Percentiles rank a stretch among this genome's conserved stretches.
Conservation (phyloP, 176 grass and related monocot species). For the Aechmea fasciata region DNA sequence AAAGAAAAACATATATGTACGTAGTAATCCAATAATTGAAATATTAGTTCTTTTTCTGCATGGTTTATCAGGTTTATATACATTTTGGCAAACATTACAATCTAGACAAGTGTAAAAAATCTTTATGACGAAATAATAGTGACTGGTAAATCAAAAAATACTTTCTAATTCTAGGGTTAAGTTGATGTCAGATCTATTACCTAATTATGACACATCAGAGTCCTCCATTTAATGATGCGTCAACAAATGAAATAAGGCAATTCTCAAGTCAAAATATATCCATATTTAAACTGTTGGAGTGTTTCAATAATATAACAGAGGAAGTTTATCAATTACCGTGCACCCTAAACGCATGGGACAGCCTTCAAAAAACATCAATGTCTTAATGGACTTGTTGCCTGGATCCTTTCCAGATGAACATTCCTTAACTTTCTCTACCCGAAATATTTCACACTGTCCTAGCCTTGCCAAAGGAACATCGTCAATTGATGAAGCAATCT, state of each 20-base stretch:
- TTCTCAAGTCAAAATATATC: not conserved
- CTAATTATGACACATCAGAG: not conserved
- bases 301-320: not conserved
- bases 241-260: not conserved
- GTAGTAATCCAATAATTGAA: no score
- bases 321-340: conserved; percentile 63
- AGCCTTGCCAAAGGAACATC: conserved; percentile 43
- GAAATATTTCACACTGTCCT: conserved; percentile 70
- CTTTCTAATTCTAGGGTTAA: no score
- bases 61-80: no score
- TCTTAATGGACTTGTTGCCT: conserved; percentile 63
- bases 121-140: no score
- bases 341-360: conserved; percentile 71
- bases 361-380: conserved; percentile 95
- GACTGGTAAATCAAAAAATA: no score
- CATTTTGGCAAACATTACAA: no score
- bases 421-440: conserved; percentile 63
- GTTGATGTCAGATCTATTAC: not conserved
- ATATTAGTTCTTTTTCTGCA: no score
- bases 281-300: not conserved
- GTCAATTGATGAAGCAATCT: conserved; percentile 73
- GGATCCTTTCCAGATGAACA: conserved; percentile 24
- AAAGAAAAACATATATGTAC: no score
- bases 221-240: not conserved
- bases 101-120: no score